phyloP scores from a whole-genome alignment of 164 flowering plant species.

The Liquidambar formosana region DNA sequence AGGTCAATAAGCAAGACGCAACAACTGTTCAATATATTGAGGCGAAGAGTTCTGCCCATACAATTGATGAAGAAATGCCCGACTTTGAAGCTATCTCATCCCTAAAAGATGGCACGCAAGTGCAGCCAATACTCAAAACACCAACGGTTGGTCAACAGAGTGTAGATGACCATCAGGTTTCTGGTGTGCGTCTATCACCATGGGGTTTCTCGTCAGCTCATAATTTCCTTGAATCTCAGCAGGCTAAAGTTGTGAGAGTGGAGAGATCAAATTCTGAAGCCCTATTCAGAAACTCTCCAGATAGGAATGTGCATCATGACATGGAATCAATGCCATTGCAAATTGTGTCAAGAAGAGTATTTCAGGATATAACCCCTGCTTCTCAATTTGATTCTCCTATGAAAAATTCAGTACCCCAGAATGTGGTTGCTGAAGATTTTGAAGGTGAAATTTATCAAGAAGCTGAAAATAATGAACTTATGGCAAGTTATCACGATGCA shows the following conservation, averaged over 20 bases:
- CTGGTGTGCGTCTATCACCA: constrained; percentile 16
- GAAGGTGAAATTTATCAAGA: constrained; percentile 32
- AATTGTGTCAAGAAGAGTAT: constrained; percentile 14
- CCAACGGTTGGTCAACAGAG: constrained; percentile 19
- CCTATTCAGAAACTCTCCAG: constrained; percentile 20
- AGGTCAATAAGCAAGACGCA: constrained; percentile 16
- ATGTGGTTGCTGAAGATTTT: constrained; percentile 12
- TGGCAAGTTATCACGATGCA: constrained; percentile 44
- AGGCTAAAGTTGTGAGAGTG: constrained; percentile 21
- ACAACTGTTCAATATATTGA: constrained; percentile 16
- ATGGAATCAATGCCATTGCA: constrained; percentile 26
- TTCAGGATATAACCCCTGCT: constrained; percentile 23
- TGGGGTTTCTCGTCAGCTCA: constrained; percentile 16
- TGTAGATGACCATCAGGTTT: constrained; percentile 16
- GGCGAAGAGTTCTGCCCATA: constrained; percentile 16
- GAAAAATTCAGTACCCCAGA: constrained; percentile 20
- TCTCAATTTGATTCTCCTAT: constrained; percentile 15
- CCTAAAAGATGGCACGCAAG: constrained; percentile 19
- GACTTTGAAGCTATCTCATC: constrained; percentile 31
- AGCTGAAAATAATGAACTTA: constrained; percentile 30
- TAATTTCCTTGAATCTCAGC: constrained; percentile 19
- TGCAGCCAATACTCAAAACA: constrained; percentile 17
- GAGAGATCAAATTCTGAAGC: constrained; percentile 20
- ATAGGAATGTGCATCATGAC: constrained; percentile 16
- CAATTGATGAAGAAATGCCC: constrained; percentile 50